Evolutionary conservation across 2,329 filamentous ascomycete species (phyloP).

Genomic region (Epichloe typhina): DNA sequence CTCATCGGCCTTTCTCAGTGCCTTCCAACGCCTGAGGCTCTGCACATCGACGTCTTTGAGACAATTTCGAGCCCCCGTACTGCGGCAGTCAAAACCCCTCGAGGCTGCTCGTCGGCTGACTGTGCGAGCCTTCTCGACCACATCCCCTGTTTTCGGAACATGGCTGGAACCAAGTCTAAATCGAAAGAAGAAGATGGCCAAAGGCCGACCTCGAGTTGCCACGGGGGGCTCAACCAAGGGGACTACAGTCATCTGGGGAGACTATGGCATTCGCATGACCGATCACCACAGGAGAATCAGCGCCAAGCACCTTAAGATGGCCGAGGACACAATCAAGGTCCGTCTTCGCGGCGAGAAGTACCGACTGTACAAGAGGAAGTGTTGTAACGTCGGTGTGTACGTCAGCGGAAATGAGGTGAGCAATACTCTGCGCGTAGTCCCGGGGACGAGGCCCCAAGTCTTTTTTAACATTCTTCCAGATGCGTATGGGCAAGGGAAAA

Average conservation of each 20-base stretch:
- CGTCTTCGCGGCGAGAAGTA: constrained; percentile 85
- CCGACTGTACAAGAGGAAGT: constrained; percentile 79
- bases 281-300: constrained; percentile 89
- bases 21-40: constrained; percentile 37
- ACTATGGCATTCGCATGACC: constrained; percentile 85
- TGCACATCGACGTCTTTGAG: constrained; percentile 25
- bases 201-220: constrained; percentile 74
- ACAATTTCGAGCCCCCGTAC: constrained; percentile 20
- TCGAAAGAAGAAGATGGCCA: constrained; percentile 78
- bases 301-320: constrained; percentile 74
- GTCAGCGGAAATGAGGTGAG: constrained; percentile 79
- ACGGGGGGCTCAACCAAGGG: constrained; percentile 91
- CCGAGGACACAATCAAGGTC: constrained; percentile 85
- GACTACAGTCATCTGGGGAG: constrained; percentile 91
- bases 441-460: neutral
- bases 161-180: constrained; percentile 73
- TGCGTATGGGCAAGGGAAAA: constrained; percentile 98
- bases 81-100: constrained; percentile 16
- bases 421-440: neutral
- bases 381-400: constrained; percentile 90
- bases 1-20: constrained; percentile 33
- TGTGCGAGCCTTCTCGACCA: constrained; percentile 61
- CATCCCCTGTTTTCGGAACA: constrained; percentile 42
- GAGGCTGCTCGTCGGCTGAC: constrained; percentile 24
- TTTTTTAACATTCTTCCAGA: constrained; percentile 27